Conservation (phyloP, 768 basidiomycete genomes). For the Coprinellus aureogranulatus region DNA sequence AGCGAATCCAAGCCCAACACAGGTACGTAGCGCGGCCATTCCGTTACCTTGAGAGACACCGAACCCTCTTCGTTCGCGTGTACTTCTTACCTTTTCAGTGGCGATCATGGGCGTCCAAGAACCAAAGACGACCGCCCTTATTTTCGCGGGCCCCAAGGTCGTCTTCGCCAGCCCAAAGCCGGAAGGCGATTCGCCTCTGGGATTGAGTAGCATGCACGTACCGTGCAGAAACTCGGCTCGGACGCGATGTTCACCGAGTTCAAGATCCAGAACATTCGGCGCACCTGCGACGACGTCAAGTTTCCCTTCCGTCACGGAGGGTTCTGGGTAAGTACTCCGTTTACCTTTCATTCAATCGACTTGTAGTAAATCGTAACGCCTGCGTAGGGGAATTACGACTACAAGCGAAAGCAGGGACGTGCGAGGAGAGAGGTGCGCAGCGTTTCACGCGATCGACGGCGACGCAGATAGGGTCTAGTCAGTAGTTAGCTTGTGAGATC, state of each 20-base stretch:
- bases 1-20: too few relatives aligned
- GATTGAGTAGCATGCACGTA: conserved; percentile 98
- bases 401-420: too few relatives aligned
- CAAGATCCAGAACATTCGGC: conserved; percentile 99
- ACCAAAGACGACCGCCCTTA: conserved; percentile 98
- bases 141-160: conserved; percentile 99
- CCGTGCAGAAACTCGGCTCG: conserved; percentile 98
- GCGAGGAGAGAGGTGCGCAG: too few relatives aligned
- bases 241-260: conserved; percentile 99
- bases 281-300: conserved; percentile 97
- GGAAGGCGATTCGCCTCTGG: conserved; percentile 94
- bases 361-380: too few relatives aligned
- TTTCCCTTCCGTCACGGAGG: conserved; percentile 99
- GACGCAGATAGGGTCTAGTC: too few relatives aligned
- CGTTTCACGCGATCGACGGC: too few relatives aligned
- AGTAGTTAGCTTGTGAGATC: too few relatives aligned
- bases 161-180: conserved; percentile 99
- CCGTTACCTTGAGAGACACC: conserved; percentile 49
- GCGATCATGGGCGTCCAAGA: conserved; percentile 99
- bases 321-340: too few relatives aligned
- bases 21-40: conserved; percentile 73
- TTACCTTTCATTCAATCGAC: too few relatives aligned
- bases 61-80: conserved; percentile 64
- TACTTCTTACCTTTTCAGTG: conserved; percentile 90
- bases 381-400: too few relatives aligned